Evolutionary conservation across 1,284 basidiomycete genomes (phyloP), one percentile per base, ranked within the genome.

Genomic region (Trametes sp.): DNA sequence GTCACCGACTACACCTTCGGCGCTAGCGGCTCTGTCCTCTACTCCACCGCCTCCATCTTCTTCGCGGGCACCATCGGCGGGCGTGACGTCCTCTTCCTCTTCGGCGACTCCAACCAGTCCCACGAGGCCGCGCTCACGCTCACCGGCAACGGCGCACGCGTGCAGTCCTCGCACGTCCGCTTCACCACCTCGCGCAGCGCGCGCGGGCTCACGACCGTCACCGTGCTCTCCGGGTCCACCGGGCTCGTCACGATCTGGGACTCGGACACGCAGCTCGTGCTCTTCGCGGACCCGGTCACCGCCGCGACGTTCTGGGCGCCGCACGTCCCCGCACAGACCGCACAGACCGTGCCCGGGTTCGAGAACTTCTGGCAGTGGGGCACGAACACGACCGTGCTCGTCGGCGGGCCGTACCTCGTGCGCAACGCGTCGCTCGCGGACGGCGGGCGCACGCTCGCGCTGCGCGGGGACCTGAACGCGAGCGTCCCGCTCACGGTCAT

Each of bases 1-100:
- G 80, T 90, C 21, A 87, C 87, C 0, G 85, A 91, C 73, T 91
- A 90, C 70, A 74, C 79, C 2, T 90, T 88, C 69, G 89, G 90
- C 14, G 49, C 26, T 0, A 78, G 73, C 16, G 86, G 87, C 11
- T 78, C 76, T 48, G 70, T 87, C 2, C 72, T 82, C 5, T 90
- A 88, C 73, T 88, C 89, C 11, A 91, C 91, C 13, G 88, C 90
- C 0, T 81, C 84, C 57, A 77, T 93, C 29, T 75, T 87, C 70
- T 93, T 85, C 68, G 86, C 91, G 0, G 87, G 89, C 16, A 78
- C 73, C 14, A 90, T 93, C 59, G 90, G 86, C 44, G 77, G 72
- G 4, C 82, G 89, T 33, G 89, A 93, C 69, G 80, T 93, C 24
- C 76, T 93, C 9, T 87, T 91, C 77, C 75, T 93, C 13, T 85